Base-by-base conservation (phyloP, 139 green algal species). In the Volvox reticuliferus region DNA sequence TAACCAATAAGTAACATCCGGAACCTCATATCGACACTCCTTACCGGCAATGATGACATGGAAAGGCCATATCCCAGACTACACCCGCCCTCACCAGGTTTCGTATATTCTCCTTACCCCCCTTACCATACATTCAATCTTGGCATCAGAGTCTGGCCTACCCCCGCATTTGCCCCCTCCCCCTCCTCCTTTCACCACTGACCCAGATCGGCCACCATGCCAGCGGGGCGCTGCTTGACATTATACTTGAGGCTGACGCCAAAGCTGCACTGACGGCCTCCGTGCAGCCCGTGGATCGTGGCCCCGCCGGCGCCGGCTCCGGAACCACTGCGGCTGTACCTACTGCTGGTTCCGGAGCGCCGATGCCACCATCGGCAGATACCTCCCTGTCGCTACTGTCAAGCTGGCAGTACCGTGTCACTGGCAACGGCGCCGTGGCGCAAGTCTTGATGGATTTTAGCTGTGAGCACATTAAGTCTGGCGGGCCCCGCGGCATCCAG, bases 361-460 rank as follows among this genome's bases (percentile, higher is more conserved):
- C 80, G 16, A 61, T 12, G 28, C 14, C 82, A 17, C n/a, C 50
- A 26, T 37, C n/a, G 20, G 0, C 26, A 0, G 81, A 76, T 19
- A 79, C 82, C 16, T 68, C 33, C 24, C 24, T 44, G 22, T 55
- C 55, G 26, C 65, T 91, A 62, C 82, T 91, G 50, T 67, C 82
- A 35, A 91, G 69, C 84, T 95, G 93, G 93, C 93, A 95, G 93
- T 92, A 92, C 75, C 83, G 88, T 12, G 93, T 80, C 20, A 91
- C 93, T 32, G 88, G 90, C 78, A 93, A 93, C 21, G 69, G 88
- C 28, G 88, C 90, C 19, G 85, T 90, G 50, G 90, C 93, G 16
- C 26, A 79, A n/a, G 88, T 93, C 63, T 36, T 89, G 24, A 36
- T 33, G 36, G 36, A 82, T 26, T 73, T 82, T 18, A 28, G 20